These are phyloP conservation scores for Uronychia setigera DNA, from an alignment of 73 alveolate species.

Conservation along the genomic window DNA sequence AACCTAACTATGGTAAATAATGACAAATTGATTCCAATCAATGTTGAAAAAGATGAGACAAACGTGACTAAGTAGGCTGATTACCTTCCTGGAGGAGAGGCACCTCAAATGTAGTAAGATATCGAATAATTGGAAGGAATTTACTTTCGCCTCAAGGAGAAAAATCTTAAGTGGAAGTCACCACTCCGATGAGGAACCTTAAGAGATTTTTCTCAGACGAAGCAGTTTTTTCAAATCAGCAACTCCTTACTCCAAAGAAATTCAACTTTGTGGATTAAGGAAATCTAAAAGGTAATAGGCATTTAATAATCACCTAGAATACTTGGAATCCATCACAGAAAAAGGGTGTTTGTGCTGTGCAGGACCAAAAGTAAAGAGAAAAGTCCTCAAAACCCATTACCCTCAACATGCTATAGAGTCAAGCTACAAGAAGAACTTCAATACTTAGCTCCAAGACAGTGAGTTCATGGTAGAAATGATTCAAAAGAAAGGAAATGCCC, in stretches of 20 bases:
- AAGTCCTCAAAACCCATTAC: not conserved
- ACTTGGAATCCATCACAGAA: not conserved
- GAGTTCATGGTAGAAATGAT: not conserved
- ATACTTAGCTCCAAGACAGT: too few relatives aligned
- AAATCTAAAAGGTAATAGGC: not conserved
- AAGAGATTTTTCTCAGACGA: not conserved
- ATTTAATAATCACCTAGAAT: not conserved
- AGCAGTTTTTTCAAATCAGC: not conserved
- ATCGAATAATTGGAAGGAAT: too few relatives aligned
- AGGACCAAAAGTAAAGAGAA: not conserved
- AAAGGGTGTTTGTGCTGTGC: not conserved
- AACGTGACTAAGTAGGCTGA: not conserved
- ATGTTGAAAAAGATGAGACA: not conserved
- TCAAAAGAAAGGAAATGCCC: not conserved
- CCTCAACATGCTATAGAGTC: not conserved
- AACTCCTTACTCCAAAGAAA: not conserved
- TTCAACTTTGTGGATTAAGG: not conserved
- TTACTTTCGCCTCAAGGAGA: too few relatives aligned
- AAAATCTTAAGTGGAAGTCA: not conserved
- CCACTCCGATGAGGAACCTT: not conserved
- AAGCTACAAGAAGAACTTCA: not conserved
- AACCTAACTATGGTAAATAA: not conserved
- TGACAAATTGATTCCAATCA: not conserved
- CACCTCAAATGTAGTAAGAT: too few relatives aligned
- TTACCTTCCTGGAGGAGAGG: too few relatives aligned